Base-by-base conservation (phyloP, 2,329 filamentous ascomycete genomes). In the Hymenotorrendiella dingleyae region DNA sequence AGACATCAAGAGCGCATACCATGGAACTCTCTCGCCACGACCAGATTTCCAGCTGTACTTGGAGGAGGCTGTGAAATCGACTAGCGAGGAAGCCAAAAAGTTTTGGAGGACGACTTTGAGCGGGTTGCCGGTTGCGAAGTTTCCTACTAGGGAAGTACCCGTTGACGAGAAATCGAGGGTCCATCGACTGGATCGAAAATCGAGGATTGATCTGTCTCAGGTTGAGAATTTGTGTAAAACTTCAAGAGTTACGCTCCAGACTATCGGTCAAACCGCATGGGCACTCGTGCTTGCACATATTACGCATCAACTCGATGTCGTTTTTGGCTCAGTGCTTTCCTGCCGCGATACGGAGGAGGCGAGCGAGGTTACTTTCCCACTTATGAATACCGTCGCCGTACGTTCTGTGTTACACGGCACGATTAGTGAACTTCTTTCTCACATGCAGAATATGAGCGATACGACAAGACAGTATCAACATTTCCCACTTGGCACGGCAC, bases 331-430 rank as follows among this genome's bases (percentile, higher is more conserved):
- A 0, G 83, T 96, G 1, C 69, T 95, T 10, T 89, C 88, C 0
- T 90, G 91, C 12, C 76, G 91, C n/a, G 86, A 93, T 43, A 80
- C 78, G 8, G 81, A 85, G 34, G 73, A 76, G 12, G 75, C 79
- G 0, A 76, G 84, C 32, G 63, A 76, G 20, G 64, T 91, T 10
- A 71, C 90, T 58, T 96, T 95, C 55, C 91, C 90, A 0, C 87
- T 85, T 0, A 95, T 96, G 86, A 96, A 94, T 57, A 95, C 90
- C 0, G 80, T 95, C 0, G 77, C 84, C 0, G 70, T 94, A 6
- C 74, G 89, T 9, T 75, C 75, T 1, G 71, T 90, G 3, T 61
- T 95, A 2, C 84, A 93, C 54, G 86, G 86, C 2, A 79, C 72
- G 0, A 65, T 75, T 0, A 50, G 62, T 0, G 73, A 80, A 0